Percentiles rank a stretch among this genome's conserved stretches.
phyloP scores from a whole-genome alignment of 352 stramenopile genomes.

The Elongisporangium undulatum region DNA sequence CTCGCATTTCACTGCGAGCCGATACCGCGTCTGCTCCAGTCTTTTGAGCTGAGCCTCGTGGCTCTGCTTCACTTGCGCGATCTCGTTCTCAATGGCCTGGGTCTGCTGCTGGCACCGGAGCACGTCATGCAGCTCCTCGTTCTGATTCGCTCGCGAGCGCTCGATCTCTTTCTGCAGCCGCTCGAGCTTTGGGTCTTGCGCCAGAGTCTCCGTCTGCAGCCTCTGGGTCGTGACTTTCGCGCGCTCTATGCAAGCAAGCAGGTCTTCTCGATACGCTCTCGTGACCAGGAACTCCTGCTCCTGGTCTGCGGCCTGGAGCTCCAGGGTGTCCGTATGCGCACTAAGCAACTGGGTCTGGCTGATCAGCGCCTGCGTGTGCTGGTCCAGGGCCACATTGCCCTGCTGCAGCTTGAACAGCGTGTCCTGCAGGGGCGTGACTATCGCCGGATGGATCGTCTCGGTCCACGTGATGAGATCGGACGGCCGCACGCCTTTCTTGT shows the following conservation, averaged over 20 bases:
- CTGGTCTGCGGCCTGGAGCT: conserved; percentile 4
- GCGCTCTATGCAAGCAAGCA: conserved; percentile 18
- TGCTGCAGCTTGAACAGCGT: conserved; percentile 18
- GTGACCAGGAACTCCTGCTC: conserved; percentile 10
- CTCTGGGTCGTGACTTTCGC: conserved; percentile 4
- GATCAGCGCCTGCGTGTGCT: conserved; percentile 11
- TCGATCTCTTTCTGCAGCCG: conserved; percentile 18
- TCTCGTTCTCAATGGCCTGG: conserved; percentile 8
- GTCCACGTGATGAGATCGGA: conserved; percentile 32
- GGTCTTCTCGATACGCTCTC: conserved; percentile 16
- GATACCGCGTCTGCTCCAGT: conserved; percentile 6
- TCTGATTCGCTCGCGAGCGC: conserved; percentile 4
- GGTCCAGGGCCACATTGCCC: conserved; percentile 8
- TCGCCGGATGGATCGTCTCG: conserved; percentile 17
- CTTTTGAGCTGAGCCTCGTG: conserved; percentile 3
- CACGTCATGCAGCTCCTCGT: conserved; percentile 13
- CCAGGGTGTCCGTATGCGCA: conserved; percentile 1
- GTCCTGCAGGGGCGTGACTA: conserved; percentile 27
- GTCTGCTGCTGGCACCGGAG: conserved; percentile 1
- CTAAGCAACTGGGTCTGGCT: conserved; percentile 8
- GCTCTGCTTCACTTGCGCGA: conserved; percentile 5
- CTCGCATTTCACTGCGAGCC: conserved; percentile 22
- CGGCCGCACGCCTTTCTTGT: conserved; percentile 30
- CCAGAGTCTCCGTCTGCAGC: background rate
- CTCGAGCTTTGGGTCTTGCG: conserved; percentile 13